Percentiles rank a stretch among this genome's conserved stretches.
Evolutionary conservation across 257 asterid genomes (phyloP).

Genomic region (Nicotiana noctiflora): DNA sequence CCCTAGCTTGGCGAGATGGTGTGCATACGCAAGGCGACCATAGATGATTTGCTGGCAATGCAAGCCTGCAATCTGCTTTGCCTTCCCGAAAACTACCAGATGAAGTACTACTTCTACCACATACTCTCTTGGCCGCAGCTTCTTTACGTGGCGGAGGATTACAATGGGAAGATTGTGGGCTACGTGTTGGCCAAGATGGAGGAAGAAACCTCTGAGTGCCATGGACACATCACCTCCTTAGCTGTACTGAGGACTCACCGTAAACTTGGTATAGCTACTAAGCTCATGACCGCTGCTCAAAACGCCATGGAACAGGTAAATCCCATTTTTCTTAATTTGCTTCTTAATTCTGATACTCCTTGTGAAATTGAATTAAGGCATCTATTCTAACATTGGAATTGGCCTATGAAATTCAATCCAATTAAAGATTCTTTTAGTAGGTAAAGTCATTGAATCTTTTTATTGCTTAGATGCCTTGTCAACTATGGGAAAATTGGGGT

Average conservation of each 20-base stretch:
- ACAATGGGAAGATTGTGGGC: constrained; percentile 93
- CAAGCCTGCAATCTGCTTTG: constrained; percentile 91
- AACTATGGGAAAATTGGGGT: too few relatives aligned
- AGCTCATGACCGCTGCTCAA: constrained; percentile 99
- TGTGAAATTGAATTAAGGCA: too few relatives aligned
- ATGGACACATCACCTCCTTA: constrained; percentile 97
- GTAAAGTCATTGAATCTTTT: too few relatives aligned
- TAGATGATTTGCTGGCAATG: constrained; percentile 88
- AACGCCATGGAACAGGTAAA: constrained; percentile 94
- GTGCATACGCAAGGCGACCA: constrained; percentile 91
- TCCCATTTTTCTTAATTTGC: neutral
- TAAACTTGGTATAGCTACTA: constrained; percentile 89
- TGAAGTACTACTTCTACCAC: constrained; percentile 94
- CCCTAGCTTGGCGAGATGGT: constrained; percentile 39
- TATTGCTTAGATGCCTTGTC: too few relatives aligned
- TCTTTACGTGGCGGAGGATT: constrained; percentile 95
- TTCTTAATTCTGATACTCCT: too few relatives aligned
- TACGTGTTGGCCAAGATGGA: constrained; percentile 97
- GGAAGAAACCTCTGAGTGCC: constrained; percentile 91
- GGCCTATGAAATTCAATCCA: too few relatives aligned
- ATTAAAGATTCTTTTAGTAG: too few relatives aligned
- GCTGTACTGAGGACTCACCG: constrained; percentile 99
- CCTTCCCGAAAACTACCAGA: constrained; percentile 95
- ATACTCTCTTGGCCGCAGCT: constrained; percentile 99
- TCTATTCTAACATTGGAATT: too few relatives aligned